These are phyloP conservation scores for Trichophyton schoenleinii DNA, from an alignment of 2,329 filamentous ascomycete species.

Conservation along the genomic window DNA sequence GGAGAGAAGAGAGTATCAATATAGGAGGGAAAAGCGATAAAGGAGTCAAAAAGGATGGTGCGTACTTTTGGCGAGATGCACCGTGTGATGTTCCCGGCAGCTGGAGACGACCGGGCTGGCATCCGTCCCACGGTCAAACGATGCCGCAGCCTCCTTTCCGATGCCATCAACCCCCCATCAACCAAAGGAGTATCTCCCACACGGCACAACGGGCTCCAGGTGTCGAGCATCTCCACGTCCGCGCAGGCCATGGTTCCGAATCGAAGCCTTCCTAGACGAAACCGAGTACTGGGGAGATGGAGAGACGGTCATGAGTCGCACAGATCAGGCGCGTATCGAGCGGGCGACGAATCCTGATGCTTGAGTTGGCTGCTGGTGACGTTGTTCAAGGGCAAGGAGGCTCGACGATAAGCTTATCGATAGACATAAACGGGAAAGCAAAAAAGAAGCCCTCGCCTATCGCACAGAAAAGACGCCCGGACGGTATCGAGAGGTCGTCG, in stretches of 20 bases:
- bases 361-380: neutral
- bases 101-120: neutral
- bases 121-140: neutral
- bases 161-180: neutral
- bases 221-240: neutral
- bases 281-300: neutral
- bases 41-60: neutral
- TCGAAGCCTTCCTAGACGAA: neutral
- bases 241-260: neutral
- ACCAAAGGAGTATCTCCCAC: neutral
- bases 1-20: neutral
- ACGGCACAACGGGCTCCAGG: neutral
- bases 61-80: neutral
- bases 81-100: neutral
- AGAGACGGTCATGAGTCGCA: conserved; percentile 3
- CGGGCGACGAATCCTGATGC: neutral
- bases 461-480: neutral
- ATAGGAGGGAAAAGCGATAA: neutral
- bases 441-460: neutral
- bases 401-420: neutral
- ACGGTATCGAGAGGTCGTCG: neutral
- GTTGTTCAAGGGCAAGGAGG: neutral
- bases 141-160: neutral
- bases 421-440: neutral
- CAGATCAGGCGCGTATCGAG: neutral